Percentiles rank a stretch among this genome's conserved stretches.
Conservation (phyloP, 768 basidiomycete species). For the Lactarius quietus region DNA sequence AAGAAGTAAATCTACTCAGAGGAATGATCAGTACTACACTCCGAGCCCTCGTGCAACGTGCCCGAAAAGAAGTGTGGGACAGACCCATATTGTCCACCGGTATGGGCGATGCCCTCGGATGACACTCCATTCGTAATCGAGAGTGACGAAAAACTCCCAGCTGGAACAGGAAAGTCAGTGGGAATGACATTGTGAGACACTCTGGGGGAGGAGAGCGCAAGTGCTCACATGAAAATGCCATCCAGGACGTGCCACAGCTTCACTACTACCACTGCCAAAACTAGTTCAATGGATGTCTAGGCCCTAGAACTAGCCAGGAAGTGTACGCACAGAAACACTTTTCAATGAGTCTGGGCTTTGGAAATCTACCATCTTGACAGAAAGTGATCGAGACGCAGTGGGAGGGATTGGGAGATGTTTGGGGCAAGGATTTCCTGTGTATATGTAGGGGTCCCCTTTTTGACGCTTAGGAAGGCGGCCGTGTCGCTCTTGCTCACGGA, state of each 20-base stretch:
- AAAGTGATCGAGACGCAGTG: background rate
- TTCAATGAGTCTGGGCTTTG: background rate
- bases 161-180: background rate
- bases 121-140: background rate
- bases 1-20: constrained; percentile 15
- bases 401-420: background rate
- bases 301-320: background rate
- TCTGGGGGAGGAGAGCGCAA: too few species aligned
- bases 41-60: background rate
- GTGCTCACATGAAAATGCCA: constrained; percentile 11
- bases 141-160: background rate
- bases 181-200: too few species aligned
- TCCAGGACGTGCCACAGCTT: constrained; percentile 12
- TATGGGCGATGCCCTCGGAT: constrained; percentile 7
- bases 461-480: background rate
- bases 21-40: background rate
- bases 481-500: background rate
- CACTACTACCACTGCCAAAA: background rate
- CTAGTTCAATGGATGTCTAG: too few species aligned
- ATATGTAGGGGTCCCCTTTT: background rate
- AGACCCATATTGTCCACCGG: constrained; percentile 15
- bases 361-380: constrained; percentile 7
- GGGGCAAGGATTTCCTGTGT: too few species aligned
- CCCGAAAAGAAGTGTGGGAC: background rate
- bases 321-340: background rate